Percentiles rank a stretch among this genome's conserved stretches.
phyloP scores from a whole-genome alignment of 495 filamentous ascomycete species.

The Penicillium odoratum region DNA sequence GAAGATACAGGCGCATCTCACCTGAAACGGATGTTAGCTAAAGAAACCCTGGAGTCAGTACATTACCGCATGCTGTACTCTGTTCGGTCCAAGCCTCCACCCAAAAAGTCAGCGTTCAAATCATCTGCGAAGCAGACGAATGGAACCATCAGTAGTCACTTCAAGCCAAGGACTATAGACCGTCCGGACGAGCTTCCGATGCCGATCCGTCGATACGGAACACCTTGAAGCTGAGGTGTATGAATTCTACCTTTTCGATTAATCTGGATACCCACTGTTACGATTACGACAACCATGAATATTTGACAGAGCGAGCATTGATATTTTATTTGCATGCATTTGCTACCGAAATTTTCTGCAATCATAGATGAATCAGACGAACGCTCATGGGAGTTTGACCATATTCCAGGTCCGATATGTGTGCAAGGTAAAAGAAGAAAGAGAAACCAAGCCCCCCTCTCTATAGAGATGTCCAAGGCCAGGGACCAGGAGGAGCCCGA shows the following conservation, averaged over 20 bases:
- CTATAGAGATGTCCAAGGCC: conserved; percentile 6
- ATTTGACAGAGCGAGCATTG: conserved; percentile 5
- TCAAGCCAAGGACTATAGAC: not conserved
- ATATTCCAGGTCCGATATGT: conserved; percentile 20
- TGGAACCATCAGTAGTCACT: conserved; percentile 14
- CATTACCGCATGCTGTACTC: conserved; percentile 68
- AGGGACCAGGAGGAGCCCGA: conserved; percentile 15
- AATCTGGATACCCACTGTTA: not conserved
- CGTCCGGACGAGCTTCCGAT: not conserved
- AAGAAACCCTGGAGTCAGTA: conserved; percentile 68
- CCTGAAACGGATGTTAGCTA: conserved; percentile 70
- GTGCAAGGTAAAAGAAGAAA: conserved; percentile 16
- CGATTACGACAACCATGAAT: not conserved
- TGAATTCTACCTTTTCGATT: not conserved
- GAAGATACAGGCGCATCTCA: conserved; percentile 71
- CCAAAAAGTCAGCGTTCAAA: conserved; percentile 58
- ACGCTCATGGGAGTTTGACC: conserved; percentile 27
- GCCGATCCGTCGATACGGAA: not conserved
- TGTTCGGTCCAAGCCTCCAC: conserved; percentile 64
- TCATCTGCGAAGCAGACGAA: conserved; percentile 25
- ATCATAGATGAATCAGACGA: conserved; percentile 27
- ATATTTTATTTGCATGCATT: conserved; percentile 10
- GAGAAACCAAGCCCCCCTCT: conserved; percentile 8
- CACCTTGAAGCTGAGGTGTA: not conserved
- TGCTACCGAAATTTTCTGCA: conserved; percentile 27